Evolutionary conservation across 2,329 filamentous ascomycete species (phyloP).

Genomic region (Cladosporium sp.): DNA sequence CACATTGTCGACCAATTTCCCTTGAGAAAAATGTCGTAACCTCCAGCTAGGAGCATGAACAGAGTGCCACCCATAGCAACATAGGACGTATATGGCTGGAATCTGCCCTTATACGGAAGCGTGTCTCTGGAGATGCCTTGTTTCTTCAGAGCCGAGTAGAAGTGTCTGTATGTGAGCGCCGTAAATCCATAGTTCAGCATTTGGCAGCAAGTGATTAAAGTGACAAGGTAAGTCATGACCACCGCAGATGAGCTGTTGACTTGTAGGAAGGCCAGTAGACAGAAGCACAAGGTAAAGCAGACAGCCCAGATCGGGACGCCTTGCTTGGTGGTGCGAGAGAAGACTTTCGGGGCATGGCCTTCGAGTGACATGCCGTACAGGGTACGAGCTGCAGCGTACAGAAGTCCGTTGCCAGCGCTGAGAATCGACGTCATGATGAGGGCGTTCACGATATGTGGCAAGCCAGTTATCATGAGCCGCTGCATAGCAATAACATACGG

Average conservation of each 20-base stretch:
- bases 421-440: conserved; percentile 50
- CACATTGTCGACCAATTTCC: conserved; percentile 57
- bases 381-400: conserved; percentile 63
- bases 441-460: conserved; percentile 36
- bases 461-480: conserved; percentile 38
- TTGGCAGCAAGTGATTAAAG: conserved; percentile 41
- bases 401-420: conserved; percentile 63
- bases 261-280: conserved; percentile 32
- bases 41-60: conserved; percentile 67
- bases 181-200: conserved; percentile 2
- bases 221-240: conserved; percentile 43
- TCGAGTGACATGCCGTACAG: conserved; percentile 64
- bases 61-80: conserved; percentile 54
- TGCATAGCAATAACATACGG: conserved; percentile 22
- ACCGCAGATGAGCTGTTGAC: conserved; percentile 27
- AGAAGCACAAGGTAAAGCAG: conserved; percentile 42
- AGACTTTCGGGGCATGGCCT: conserved; percentile 49
- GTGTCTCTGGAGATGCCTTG: conserved; percentile 47
- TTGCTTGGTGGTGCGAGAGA: conserved; percentile 54
- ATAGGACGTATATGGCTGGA: conserved; percentile 61
- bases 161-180: conserved; percentile 49
- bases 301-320: conserved; percentile 54
- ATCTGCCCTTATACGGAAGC: conserved; percentile 27
- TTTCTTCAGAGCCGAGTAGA: conserved; percentile 48
- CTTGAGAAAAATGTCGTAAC: conserved; percentile 70